A percentile compares a stretch with the other conserved stretches of the same genome.
Conservation (phyloP, 768 basidiomycete species). For the Trametes gibbosa region DNA sequence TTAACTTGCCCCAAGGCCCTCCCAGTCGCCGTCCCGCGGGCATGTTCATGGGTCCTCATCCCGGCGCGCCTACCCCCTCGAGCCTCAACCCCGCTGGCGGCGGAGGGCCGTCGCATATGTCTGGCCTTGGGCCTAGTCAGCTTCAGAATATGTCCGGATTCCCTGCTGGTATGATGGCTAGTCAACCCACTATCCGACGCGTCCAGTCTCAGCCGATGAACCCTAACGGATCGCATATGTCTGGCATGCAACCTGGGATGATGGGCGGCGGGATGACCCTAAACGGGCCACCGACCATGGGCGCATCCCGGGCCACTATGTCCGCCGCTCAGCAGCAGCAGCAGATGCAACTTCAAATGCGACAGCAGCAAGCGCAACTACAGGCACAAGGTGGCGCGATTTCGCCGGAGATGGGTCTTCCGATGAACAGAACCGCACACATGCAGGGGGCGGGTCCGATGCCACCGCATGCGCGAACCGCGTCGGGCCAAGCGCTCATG, state of each 20-base stretch:
- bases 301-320: slow-evolving; percentile 32
- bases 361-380: slow-evolving; percentile 36
- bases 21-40: slow-evolving; percentile 30
- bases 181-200: slow-evolving; percentile 42
- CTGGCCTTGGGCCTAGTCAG: slow-evolving; percentile 34
- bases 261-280: slow-evolving; percentile 37
- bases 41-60: slow-evolving; percentile 36
- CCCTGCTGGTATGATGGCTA: slow-evolving; percentile 37
- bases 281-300: slow-evolving; percentile 42
- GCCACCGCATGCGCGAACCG: slow-evolving; percentile 43
- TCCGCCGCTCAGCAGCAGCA: slow-evolving; percentile 26
- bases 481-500: slow-evolving; percentile 49
- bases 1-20: slow-evolving; percentile 27
- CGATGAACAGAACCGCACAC: slow-evolving; percentile 35
- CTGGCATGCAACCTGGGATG: slow-evolving; percentile 38
- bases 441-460: slow-evolving; percentile 36
- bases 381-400: slow-evolving; percentile 36
- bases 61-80: neutral
- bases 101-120: slow-evolving; percentile 36
- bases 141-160: slow-evolving; percentile 44
- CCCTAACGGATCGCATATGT: slow-evolving; percentile 35
- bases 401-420: slow-evolving; percentile 40
- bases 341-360: slow-evolving; percentile 30
- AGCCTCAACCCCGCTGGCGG: slow-evolving; percentile 27
- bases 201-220: slow-evolving; percentile 56